Conservation (phyloP, 169 alveolate species). For the Sarcocystis neurona region DNA sequence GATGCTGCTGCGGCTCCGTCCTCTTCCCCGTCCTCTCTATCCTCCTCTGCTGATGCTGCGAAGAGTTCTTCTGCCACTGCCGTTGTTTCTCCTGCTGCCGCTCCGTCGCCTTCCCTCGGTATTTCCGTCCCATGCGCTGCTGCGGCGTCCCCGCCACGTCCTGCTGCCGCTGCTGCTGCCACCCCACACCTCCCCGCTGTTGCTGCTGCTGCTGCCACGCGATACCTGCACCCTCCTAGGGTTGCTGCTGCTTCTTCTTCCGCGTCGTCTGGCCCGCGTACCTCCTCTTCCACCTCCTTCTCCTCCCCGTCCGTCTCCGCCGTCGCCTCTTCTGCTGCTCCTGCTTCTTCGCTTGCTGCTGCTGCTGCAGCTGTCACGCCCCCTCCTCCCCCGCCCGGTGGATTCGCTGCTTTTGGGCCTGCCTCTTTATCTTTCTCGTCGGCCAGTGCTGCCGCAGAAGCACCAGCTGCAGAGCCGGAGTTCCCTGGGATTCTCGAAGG, state of each 20-base stretch:
- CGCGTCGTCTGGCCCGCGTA: not conserved
- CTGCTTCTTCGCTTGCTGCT: constrained; percentile 21
- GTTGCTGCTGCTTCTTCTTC: not conserved
- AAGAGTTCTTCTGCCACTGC: too few species aligned
- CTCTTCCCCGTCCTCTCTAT: not conserved
- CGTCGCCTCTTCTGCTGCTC: not conserved
- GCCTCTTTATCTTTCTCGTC: not conserved
- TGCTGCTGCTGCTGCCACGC: too few species aligned
- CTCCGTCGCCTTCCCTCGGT: too few species aligned
- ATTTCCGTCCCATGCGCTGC: too few species aligned
- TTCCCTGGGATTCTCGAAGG: constrained; percentile 42
- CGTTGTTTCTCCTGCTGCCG: too few species aligned
- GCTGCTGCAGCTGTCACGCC: not conserved
- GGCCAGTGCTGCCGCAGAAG: not conserved
- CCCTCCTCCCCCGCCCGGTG: not conserved
- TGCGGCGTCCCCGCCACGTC: too few species aligned
- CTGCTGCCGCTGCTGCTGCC: too few species aligned
- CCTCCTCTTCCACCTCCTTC: not conserved
- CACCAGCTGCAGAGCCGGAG: constrained; percentile 3
- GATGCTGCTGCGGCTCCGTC: not conserved
- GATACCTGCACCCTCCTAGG: not conserved
- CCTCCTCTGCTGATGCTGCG: not conserved
- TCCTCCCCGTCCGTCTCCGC: not conserved
- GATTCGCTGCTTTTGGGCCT: not conserved
- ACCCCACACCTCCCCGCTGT: too few species aligned